phyloP scores from a whole-genome alignment of 768 basidiomycete species.

The Lactarius psammicola region DNA sequence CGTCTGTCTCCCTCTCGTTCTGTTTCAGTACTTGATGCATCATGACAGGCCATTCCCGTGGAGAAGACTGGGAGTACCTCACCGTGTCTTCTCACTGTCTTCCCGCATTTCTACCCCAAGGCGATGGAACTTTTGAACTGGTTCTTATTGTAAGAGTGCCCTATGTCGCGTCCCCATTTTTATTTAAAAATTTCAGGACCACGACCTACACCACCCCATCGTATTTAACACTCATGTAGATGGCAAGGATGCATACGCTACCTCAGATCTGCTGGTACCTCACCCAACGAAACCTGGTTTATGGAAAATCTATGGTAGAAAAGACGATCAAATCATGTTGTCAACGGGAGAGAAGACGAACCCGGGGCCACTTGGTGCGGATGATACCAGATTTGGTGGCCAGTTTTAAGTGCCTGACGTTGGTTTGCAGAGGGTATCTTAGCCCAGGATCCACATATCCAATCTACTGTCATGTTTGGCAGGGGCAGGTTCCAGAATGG shows the following conservation, averaged over 20 bases:
- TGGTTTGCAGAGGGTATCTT: conserved; percentile 40
- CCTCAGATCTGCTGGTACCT: conserved; percentile 43
- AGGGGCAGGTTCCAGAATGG: conserved; percentile 36
- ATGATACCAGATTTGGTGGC: background rate
- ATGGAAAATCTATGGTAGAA: conserved; percentile 35
- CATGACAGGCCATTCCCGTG: conserved; percentile 20
- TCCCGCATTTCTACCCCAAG: conserved; percentile 28
- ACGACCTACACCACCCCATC: conserved; percentile 29
- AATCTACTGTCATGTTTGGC: conserved; percentile 37
- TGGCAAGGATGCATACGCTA: conserved; percentile 43
- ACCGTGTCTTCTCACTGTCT: conserved; percentile 27
- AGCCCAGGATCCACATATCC: conserved; percentile 34
- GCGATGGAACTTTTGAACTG: conserved; percentile 30
- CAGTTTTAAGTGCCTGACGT: background rate
- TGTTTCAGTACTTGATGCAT: background rate
- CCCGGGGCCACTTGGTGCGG: conserved; percentile 35
- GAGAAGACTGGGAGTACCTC: conserved; percentile 33
- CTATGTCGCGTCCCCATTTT: background rate
- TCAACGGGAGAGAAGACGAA: conserved; percentile 39
- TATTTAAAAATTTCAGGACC: conserved; percentile 24
- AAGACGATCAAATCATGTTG: conserved; percentile 37
- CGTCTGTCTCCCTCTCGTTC: conserved; percentile 1
- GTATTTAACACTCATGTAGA: conserved; percentile 38
- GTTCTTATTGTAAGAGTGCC: conserved; percentile 28
- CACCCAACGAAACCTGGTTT: conserved; percentile 44